Conservation (phyloP, 176 grass and related monocot species). For the Eragrostis nindensis region DNA sequence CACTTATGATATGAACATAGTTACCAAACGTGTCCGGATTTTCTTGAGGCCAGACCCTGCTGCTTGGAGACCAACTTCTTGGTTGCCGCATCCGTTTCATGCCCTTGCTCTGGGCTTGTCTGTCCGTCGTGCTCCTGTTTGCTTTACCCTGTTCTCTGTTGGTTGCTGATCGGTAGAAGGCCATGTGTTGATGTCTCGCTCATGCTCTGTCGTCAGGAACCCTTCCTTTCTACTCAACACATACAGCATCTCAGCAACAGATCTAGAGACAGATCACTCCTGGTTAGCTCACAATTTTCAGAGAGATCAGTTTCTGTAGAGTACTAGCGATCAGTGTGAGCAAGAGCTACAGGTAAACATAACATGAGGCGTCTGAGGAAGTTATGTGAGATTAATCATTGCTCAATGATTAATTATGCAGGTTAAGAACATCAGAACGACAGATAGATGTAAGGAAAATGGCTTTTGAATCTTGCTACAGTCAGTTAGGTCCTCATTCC, state of each 20-base stretch:
- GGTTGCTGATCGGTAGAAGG: too few species aligned
- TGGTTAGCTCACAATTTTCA: slow-evolving; percentile 6
- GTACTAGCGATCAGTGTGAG: background rate
- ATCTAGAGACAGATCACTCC: too few species aligned
- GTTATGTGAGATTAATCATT: too few species aligned
- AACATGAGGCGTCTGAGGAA: slow-evolving; percentile 9
- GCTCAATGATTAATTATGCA: background rate
- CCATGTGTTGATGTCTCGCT: too few species aligned
- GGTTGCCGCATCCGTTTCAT: slow-evolving; percentile 30
- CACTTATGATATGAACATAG: background rate
- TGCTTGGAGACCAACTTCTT: slow-evolving; percentile 39
- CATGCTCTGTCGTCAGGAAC: too few species aligned
- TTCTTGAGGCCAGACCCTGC: slow-evolving; percentile 19
- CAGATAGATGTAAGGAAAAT: background rate
- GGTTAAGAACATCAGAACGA: background rate
- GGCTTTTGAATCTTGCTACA: background rate
- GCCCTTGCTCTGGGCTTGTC: background rate
- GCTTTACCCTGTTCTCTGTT: slow-evolving; percentile 41
- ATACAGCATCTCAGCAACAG: too few species aligned
- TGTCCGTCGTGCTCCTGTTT: slow-evolving; percentile 23
- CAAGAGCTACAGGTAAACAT: slow-evolving; percentile 6
- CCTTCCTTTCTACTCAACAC: too few species aligned
- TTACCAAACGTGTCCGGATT: background rate
- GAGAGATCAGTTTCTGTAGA: background rate
- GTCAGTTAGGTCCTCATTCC: background rate